Base-by-base conservation (phyloP, 345 rosid genomes). In the Moricandia moricandioides region DNA sequence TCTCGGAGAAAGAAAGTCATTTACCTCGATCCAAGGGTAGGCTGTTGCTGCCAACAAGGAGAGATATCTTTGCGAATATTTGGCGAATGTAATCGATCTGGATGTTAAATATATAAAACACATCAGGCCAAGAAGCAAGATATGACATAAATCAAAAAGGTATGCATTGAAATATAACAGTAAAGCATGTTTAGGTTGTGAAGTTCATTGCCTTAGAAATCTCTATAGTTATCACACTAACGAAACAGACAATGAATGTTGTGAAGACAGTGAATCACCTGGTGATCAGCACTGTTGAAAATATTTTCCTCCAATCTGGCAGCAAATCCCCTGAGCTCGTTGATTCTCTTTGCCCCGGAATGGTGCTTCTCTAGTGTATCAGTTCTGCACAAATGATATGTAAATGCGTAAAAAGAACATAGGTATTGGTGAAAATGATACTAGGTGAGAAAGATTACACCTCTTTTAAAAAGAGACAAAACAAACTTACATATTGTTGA, bases 261-360 rank as follows among this genome's bases (percentile, higher is more conserved):
- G 60, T 4, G 0, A 6, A 11, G 12, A 0, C 5, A 4, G 8
- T 31, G 29, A 35, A 62, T 64, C 69, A 91, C 96, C 96, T 71
- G 92, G 77, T 73, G 83, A 26, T 57, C 26, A 39, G 95, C 92
- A 69, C 79, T 74, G 12, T 65, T 80, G 58, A 80, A 88, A 29
- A 74, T 81, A 81, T 84, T 92, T 70, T 90, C 94, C 88, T 95
- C 99, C 21, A 90, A 89, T 76, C 91, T 81, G 59, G 72, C 82
- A 39, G 94, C 97, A 74, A 90, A 84, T 76, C 86, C 87, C 79
- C 77, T 84, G 43, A 87, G 89, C 75, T 88, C 95, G 57, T 78
- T 79, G 13, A 84, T 62, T 67, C 92, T 96, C 16, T 88, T 94
- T 16, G 82, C 77, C 7, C 89, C 88, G 80, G 94, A 83, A 82